These are phyloP conservation scores for Penicillium sclerotiorum DNA, from an alignment of 2,329 filamentous ascomycete species.

Conservation along the genomic window DNA sequence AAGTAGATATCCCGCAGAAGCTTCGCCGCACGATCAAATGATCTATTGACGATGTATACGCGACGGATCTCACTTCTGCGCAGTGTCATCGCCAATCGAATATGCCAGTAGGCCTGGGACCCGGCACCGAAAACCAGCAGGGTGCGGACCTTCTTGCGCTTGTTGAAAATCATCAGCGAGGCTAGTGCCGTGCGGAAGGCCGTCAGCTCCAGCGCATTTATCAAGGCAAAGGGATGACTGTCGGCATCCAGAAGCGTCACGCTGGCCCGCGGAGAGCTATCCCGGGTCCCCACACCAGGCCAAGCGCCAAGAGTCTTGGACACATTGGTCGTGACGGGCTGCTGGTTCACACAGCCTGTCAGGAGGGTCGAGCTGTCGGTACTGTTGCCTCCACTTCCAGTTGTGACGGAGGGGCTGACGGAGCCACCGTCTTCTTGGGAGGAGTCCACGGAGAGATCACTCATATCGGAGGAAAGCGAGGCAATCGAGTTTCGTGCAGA, in stretches of 20 bases:
- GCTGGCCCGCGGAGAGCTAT: constrained; percentile 58
- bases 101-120: constrained; percentile 92
- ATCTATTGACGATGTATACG: constrained; percentile 80
- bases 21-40: constrained; percentile 47
- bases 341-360: constrained; percentile 34
- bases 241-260: constrained; percentile 61
- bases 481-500: constrained; percentile 34
- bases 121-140: constrained; percentile 86
- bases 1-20: constrained; percentile 60
- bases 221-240: constrained; percentile 62
- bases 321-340: constrained; percentile 28
- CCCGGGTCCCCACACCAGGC: constrained; percentile 38
- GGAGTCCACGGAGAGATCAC: constrained; percentile 37
- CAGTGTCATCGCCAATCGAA: constrained; percentile 74
- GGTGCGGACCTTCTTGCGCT: constrained; percentile 70
- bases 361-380: constrained; percentile 33
- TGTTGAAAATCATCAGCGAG: constrained; percentile 62
- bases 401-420: constrained; percentile 19
- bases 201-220: constrained; percentile 70
- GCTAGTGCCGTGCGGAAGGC: constrained; percentile 70
- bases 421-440: constrained; percentile 33
- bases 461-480: constrained; percentile 39
- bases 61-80: constrained; percentile 70
- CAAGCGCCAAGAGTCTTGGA: constrained; percentile 37
- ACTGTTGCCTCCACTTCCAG: constrained; percentile 16